Conservation (phyloP, 1,284 basidiomycete species). For the Coriolopsis trogii region DNA sequence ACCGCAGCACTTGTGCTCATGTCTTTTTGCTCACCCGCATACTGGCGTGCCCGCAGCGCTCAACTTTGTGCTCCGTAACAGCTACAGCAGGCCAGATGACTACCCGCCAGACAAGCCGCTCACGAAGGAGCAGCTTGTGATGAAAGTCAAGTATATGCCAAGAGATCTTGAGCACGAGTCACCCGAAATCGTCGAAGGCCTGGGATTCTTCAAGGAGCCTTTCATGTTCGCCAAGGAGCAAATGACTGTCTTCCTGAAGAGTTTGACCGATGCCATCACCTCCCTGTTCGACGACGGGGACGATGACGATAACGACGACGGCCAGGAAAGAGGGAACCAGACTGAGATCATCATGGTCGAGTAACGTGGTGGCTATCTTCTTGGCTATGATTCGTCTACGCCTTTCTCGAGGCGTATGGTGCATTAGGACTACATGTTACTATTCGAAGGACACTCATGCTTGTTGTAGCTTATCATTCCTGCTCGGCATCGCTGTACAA, state of each 20-base stretch:
- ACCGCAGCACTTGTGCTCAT: not conserved
- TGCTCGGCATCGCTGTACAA: too few relatives aligned
- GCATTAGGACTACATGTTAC: not conserved
- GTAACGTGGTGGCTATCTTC: not conserved
- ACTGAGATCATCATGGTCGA: slow-evolving; percentile 15
- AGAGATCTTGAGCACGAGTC: slow-evolving; percentile 63
- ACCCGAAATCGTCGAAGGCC: slow-evolving; percentile 50
- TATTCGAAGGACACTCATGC: not conserved
- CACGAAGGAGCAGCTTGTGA: slow-evolving; percentile 43
- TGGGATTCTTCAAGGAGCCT: slow-evolving; percentile 61
- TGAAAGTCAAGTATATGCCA: slow-evolving; percentile 63
- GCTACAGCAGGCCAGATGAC: slow-evolving; percentile 35
- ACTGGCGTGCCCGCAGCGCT: slow-evolving; percentile 45
- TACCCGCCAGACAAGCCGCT: slow-evolving; percentile 30
- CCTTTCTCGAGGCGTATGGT: too few relatives aligned
- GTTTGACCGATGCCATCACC: slow-evolving; percentile 50
- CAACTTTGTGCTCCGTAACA: slow-evolving; percentile 58
- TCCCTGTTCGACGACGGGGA: slow-evolving; percentile 33
- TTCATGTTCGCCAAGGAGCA: slow-evolving; percentile 73
- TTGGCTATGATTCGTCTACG: not conserved
- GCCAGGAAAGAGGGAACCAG: too few relatives aligned
- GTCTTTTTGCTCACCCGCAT: not conserved
- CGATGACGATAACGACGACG: not conserved
- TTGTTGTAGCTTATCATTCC: not conserved
- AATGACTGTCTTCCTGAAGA: slow-evolving; percentile 63